These are phyloP conservation scores for Pythium guiyangense DNA, from an alignment of 352 stramenopile genomes.

Conservation along the genomic window DNA sequence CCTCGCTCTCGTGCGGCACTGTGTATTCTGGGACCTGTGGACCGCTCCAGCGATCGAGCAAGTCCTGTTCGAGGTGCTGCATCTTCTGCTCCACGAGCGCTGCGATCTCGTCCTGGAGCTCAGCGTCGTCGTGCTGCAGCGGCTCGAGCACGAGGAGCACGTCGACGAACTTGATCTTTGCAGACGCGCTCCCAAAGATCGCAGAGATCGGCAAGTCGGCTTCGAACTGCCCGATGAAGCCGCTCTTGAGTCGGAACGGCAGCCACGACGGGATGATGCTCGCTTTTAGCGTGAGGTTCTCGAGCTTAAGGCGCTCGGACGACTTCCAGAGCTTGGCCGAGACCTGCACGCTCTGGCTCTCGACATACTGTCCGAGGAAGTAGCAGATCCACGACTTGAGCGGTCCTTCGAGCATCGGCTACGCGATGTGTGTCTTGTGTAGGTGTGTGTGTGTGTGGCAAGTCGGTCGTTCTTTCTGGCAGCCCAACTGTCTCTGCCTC, in stretches of 20 bases:
- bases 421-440: not conserved
- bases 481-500: no score
- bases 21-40: constrained; percentile 60
- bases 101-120: constrained; percentile 62
- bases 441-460: not conserved
- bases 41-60: constrained; percentile 76
- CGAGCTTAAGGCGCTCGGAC: constrained; percentile 83
- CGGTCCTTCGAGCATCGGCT: constrained; percentile 75
- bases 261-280: constrained; percentile 78
- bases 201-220: constrained; percentile 81
- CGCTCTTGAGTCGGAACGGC: constrained; percentile 82
- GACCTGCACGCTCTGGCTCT: constrained; percentile 80
- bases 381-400: constrained; percentile 86
- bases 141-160: constrained; percentile 78
- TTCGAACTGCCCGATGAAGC: constrained; percentile 85
- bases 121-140: constrained; percentile 60
- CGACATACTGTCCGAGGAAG: constrained; percentile 86
- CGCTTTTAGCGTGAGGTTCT: constrained; percentile 82
- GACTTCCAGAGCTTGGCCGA: constrained; percentile 87
- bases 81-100: constrained; percentile 64
- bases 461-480: no score
- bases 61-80: constrained; percentile 61
- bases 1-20: constrained; percentile 70
- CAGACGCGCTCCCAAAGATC: constrained; percentile 72
- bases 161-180: constrained; percentile 87